These are phyloP conservation scores for Aphanomyces invadans DNA, from an alignment of 352 stramenopile species.

Conservation along the genomic window DNA sequence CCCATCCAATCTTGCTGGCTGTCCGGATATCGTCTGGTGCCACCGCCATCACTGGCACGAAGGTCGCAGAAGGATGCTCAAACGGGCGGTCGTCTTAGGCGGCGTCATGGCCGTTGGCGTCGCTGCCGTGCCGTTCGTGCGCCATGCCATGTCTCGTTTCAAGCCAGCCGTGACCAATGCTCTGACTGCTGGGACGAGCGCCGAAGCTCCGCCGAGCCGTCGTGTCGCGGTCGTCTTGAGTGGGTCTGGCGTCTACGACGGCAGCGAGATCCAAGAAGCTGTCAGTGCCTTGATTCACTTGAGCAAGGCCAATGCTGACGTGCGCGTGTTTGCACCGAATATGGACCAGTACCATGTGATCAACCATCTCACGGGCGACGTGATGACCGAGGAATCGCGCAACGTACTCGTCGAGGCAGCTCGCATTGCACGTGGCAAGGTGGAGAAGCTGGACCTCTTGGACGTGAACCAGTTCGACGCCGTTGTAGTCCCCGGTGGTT, in stretches of 20 bases:
- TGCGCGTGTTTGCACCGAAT: constrained; percentile 31
- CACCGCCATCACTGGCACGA: neutral
- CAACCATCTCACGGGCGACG: constrained; percentile 34
- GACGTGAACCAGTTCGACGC: constrained; percentile 30
- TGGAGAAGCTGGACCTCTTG: constrained; percentile 26
- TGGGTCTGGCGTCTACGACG: constrained; percentile 34
- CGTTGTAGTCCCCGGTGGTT: constrained; percentile 31
- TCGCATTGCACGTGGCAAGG: constrained; percentile 29
- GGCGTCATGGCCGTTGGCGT: constrained; percentile 1
- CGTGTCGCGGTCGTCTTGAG: constrained; percentile 16
- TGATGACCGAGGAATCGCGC: constrained; percentile 25
- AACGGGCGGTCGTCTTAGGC: neutral
- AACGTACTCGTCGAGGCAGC: constrained; percentile 34
- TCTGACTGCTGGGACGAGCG: neutral
- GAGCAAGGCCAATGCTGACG: constrained; percentile 25
- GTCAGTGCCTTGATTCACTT: constrained; percentile 31
- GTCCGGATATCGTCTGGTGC: neutral
- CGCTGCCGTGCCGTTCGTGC: neutral
- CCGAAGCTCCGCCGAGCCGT: neutral
- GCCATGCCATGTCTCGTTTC: constrained; percentile 12
- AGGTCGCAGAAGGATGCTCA: neutral
- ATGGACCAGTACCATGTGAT: constrained; percentile 36
- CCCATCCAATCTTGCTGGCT: neutral
- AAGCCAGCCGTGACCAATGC: constrained; percentile 13
- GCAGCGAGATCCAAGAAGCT: constrained; percentile 33